These are phyloP conservation scores for Viridothelium virens DNA, from an alignment of 495 filamentous ascomycete species.

Conservation along the genomic window DNA sequence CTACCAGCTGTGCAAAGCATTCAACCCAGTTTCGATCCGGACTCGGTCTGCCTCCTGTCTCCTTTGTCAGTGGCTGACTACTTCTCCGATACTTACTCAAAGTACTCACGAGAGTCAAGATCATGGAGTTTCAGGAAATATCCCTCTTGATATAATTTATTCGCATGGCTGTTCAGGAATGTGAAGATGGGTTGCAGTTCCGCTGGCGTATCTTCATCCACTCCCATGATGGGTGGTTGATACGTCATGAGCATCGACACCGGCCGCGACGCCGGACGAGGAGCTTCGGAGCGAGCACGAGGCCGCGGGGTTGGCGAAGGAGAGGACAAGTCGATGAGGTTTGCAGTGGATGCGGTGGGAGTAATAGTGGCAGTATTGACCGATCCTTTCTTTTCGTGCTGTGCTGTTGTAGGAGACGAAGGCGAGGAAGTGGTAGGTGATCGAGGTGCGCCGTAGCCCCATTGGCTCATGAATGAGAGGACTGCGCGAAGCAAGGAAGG, in stretches of 20 bases:
- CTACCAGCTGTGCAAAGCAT: constrained; percentile 94
- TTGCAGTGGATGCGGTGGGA: constrained; percentile 18
- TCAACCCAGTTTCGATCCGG: constrained; percentile 86
- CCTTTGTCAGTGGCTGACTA: constrained; percentile 25
- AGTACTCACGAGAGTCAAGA: constrained; percentile 69
- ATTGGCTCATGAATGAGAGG: constrained; percentile 56
- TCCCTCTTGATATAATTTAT: constrained; percentile 95
- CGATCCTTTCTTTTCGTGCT: background rate
- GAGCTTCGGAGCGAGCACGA: constrained; percentile 26
- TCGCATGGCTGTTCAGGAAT: constrained; percentile 87
- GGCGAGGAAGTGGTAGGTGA: constrained; percentile 29
- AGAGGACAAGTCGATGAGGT: constrained; percentile 20
- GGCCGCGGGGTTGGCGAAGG: constrained; percentile 17
- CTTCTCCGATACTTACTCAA: background rate
- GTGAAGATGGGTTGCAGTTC: constrained; percentile 92
- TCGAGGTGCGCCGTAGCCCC: constrained; percentile 39
- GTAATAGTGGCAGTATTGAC: constrained; percentile 16
- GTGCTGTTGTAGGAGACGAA: constrained; percentile 27
- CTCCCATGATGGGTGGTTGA: constrained; percentile 79
- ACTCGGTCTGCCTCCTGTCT: constrained; percentile 73
- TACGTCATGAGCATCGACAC: constrained; percentile 67
- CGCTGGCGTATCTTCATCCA: constrained; percentile 74
- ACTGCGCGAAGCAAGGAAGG: constrained; percentile 38
- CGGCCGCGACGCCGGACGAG: constrained; percentile 46
- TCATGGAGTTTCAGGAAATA: constrained; percentile 96